A percentile compares a stretch with the other conserved stretches of the same genome.
Conservation (phyloP, 2,329 filamentous ascomycete species). For the Fusarium sterilihyphosum region DNA sequence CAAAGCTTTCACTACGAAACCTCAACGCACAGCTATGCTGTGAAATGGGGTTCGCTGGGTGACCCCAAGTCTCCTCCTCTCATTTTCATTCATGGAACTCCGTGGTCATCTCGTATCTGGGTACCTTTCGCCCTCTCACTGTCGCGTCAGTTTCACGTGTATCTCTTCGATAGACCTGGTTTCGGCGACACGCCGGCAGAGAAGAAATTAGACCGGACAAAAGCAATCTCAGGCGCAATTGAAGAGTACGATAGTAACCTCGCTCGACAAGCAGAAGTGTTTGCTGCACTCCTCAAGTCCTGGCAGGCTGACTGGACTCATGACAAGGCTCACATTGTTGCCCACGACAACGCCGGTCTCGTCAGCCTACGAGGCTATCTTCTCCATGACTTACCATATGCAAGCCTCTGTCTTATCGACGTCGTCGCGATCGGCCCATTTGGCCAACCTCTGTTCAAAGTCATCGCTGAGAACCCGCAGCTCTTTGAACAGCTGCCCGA, state of each 20-base stretch:
- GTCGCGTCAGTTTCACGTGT: slow-evolving; percentile 49
- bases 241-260: slow-evolving; percentile 49
- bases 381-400: slow-evolving; percentile 49
- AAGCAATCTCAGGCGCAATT: slow-evolving; percentile 7
- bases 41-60: slow-evolving; percentile 50
- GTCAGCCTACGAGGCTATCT: slow-evolving; percentile 52
- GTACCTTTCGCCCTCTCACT: slow-evolving; percentile 48
- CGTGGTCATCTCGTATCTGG: slow-evolving; percentile 57
- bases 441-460: slow-evolving; percentile 55
- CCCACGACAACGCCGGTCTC: slow-evolving; percentile 57
- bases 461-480: slow-evolving; percentile 47
- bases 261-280: slow-evolving; percentile 50
- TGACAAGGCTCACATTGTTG: slow-evolving; percentile 51
- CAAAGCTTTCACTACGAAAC: slow-evolving; percentile 46
- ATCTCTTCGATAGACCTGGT: slow-evolving; percentile 58
- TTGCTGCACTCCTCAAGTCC: slow-evolving; percentile 50
- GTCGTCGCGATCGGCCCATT: slow-evolving; percentile 56
- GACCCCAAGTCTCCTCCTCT: slow-evolving; percentile 44
- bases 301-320: slow-evolving; percentile 44
- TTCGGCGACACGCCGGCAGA: slow-evolving; percentile 52
- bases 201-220: slow-evolving; percentile 13
- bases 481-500: slow-evolving; percentile 50
- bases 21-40: slow-evolving; percentile 40
- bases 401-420: slow-evolving; percentile 54
- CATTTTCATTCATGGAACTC: slow-evolving; percentile 59